Evolutionary conservation across 805 yeast species (phyloP).

Genomic region (Wickerhamiella dianesei): DNA sequence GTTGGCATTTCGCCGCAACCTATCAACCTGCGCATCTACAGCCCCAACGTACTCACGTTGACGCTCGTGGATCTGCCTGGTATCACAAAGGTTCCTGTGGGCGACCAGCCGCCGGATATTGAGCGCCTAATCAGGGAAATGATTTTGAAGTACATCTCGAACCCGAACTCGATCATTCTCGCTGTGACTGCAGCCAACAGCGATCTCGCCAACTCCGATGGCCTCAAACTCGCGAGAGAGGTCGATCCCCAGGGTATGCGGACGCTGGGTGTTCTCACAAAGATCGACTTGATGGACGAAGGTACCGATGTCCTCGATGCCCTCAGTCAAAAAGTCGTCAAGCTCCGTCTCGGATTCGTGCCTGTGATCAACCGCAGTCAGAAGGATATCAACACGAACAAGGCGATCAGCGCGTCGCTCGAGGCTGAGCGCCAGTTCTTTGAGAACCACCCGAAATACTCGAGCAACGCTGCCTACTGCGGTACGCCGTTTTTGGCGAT

Average conservation of each 20-base stretch:
- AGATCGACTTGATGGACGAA: slow-evolving; percentile 93
- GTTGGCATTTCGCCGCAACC: slow-evolving; percentile 88
- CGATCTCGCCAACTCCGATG: slow-evolving; percentile 94
- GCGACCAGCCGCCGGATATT: slow-evolving; percentile 96
- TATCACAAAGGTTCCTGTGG: slow-evolving; percentile 94
- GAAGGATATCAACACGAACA: slow-evolving; percentile 78
- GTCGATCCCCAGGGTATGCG: slow-evolving; percentile 93
- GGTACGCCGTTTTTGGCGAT: slow-evolving; percentile 95
- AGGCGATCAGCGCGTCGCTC: slow-evolving; percentile 79
- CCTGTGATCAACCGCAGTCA: slow-evolving; percentile 97
- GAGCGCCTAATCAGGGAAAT: slow-evolving; percentile 87
- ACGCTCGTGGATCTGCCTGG: slow-evolving; percentile 97
- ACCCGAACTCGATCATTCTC: slow-evolving; percentile 88
- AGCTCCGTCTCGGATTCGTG: slow-evolving; percentile 87
- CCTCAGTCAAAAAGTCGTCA: slow-evolving; percentile 88
- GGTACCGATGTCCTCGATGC: slow-evolving; percentile 97
- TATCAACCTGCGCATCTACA: slow-evolving; percentile 81
- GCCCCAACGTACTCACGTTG: slow-evolving; percentile 88
- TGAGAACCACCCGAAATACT: slow-evolving; percentile 76
- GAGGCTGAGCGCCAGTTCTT: slow-evolving; percentile 70
- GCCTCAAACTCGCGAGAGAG: slow-evolving; percentile 89
- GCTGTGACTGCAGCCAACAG: slow-evolving; percentile 96
- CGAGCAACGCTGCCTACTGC: slow-evolving; percentile 84
- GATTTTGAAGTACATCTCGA: slow-evolving; percentile 83
- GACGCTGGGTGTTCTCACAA: slow-evolving; percentile 93